Conservation (phyloP, 2,329 filamentous ascomycete genomes). For the Fusarium penzigii region DNA sequence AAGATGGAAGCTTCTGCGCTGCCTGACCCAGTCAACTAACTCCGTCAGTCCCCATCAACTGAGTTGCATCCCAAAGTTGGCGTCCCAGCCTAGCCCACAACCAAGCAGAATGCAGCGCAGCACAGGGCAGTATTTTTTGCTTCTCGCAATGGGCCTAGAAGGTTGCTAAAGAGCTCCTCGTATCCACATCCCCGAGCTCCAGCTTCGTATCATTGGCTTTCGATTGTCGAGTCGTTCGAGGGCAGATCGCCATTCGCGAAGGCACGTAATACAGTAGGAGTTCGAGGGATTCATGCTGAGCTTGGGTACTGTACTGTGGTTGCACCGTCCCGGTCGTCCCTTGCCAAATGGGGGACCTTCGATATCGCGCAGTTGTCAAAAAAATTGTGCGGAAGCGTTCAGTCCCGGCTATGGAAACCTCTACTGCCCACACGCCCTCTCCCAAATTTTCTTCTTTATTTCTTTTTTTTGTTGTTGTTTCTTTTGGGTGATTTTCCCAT, state of each 20-base stretch:
- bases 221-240: slow-evolving; percentile 29
- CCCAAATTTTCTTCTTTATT: slow-evolving; percentile 15
- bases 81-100: slow-evolving; percentile 10
- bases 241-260: slow-evolving; percentile 27
- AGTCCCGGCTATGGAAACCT: slow-evolving; percentile 19
- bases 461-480: slow-evolving; percentile 3
- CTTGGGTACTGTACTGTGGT: slow-evolving; percentile 1
- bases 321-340: slow-evolving; percentile 12
- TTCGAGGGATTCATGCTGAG: slow-evolving; percentile 16
- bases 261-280: slow-evolving; percentile 16
- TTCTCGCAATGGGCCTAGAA: slow-evolving; percentile 26
- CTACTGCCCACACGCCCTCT: slow-evolving; percentile 28
- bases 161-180: slow-evolving; percentile 25
- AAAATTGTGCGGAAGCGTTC: slow-evolving; percentile 21
- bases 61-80: slow-evolving; percentile 7
- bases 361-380: slow-evolving; percentile 9
- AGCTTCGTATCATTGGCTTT: slow-evolving; percentile 24
- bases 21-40: slow-evolving; percentile 12
- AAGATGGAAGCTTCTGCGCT: slow-evolving; percentile 19
- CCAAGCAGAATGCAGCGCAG: slow-evolving; percentile 17
- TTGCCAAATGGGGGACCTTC: slow-evolving; percentile 16
- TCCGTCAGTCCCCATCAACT: slow-evolving; percentile 3
- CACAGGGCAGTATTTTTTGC: slow-evolving; percentile 19
- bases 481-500: slow-evolving; percentile 5
- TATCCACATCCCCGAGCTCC: slow-evolving; percentile 28